These are phyloP conservation scores for Boletus pseudopeckii DNA, from an alignment of 768 basidiomycete species.

Conservation along the genomic window DNA sequence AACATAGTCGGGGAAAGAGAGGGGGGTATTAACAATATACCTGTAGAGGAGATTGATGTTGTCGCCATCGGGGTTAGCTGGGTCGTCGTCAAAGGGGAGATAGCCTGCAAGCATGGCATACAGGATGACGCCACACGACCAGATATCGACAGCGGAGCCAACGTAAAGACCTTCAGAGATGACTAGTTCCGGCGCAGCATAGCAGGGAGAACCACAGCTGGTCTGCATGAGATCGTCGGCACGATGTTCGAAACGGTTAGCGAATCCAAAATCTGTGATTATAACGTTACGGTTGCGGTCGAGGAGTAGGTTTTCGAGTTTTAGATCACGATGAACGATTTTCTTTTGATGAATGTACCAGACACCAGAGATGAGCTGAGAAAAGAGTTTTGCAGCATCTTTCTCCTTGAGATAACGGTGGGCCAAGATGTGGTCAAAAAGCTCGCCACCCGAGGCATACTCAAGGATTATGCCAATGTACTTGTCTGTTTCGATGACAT, in stretches of 20 bases:
- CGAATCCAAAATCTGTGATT: slow-evolving; percentile 99
- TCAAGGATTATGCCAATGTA: slow-evolving; percentile 99
- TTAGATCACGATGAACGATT: slow-evolving; percentile 98
- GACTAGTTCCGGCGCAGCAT: slow-evolving; percentile 97
- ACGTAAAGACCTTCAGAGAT: slow-evolving; percentile 97
- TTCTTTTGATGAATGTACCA: slow-evolving; percentile 99
- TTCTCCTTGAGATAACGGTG: slow-evolving; percentile 94
- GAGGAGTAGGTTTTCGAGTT: slow-evolving; percentile 95
- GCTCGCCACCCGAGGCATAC: slow-evolving; percentile 96
- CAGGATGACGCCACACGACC: slow-evolving; percentile 93
- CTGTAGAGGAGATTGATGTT: slow-evolving; percentile 99
- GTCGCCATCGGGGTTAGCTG: slow-evolving; percentile 96
- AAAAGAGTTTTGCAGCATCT: slow-evolving; percentile 93
- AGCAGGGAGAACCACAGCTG: slow-evolving; percentile 94
- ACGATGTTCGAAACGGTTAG: slow-evolving; percentile 93
- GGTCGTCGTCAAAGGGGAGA: slow-evolving; percentile 99
- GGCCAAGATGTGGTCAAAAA: slow-evolving; percentile 98
- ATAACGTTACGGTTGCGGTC: slow-evolving; percentile 98
- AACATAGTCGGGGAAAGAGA: slow-evolving; percentile 97
- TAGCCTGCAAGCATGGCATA: slow-evolving; percentile 98
- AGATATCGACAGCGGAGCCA: slow-evolving; percentile 97
- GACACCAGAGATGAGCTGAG: slow-evolving; percentile 96
- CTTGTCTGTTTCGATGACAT: slow-evolving; percentile 99
- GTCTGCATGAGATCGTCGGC: slow-evolving; percentile 98
- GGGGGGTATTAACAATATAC: slow-evolving; percentile 96